Percentiles rank a stretch among this genome's conserved stretches.
Conservation (phyloP, 768 basidiomycete species). For the Pholiota conissans region DNA sequence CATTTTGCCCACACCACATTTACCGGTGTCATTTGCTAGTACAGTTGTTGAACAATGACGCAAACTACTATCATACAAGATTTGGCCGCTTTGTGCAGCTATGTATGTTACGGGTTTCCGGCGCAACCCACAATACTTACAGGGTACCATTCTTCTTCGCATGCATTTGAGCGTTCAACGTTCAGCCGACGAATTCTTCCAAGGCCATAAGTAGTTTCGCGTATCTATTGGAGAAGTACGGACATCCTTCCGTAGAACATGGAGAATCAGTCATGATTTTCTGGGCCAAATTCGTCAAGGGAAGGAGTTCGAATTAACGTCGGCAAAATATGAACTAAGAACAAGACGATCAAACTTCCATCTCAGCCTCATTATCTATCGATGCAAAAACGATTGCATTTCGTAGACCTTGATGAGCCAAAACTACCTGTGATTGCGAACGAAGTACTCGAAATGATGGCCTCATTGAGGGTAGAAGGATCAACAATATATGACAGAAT, state of each 20-base stretch:
- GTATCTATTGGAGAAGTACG: not conserved
- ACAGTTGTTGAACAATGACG: too few relatives aligned
- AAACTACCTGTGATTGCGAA: too few relatives aligned
- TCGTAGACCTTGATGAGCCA: too few relatives aligned
- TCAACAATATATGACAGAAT: too few relatives aligned
- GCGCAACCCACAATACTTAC: too few relatives aligned
- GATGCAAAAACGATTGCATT: too few relatives aligned
- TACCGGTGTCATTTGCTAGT: not conserved
- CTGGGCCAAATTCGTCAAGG: not conserved
- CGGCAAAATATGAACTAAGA: not conserved
- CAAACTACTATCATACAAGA: not conserved
- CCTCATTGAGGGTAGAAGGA: too few relatives aligned
- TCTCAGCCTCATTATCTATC: not conserved
- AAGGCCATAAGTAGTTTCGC: not conserved
- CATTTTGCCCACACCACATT: not conserved
- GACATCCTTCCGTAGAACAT: not conserved
- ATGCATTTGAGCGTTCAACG: not conserved
- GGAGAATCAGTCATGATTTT: not conserved
- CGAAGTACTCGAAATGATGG: too few relatives aligned
- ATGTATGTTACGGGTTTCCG: too few relatives aligned
- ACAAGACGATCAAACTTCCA: not conserved
- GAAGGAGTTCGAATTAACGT: not conserved
- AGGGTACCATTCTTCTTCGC: not conserved
- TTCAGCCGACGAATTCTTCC: not conserved
- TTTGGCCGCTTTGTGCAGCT: not conserved